phyloP scores from a whole-genome alignment of 306 rosid species.

The Ammopiptanthus mongolicus region DNA sequence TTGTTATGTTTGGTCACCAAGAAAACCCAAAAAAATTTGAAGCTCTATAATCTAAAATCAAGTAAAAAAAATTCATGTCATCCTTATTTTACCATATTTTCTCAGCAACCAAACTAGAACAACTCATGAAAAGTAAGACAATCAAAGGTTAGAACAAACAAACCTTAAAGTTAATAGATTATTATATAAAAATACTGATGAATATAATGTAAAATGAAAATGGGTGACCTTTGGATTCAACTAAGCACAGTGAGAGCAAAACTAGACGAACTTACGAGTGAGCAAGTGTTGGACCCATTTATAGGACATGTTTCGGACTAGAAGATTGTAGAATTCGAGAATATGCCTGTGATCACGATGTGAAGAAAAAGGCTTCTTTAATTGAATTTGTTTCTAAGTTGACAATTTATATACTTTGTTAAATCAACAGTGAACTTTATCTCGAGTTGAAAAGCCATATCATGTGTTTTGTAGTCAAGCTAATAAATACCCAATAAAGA shows the following conservation, averaged over 20 bases:
- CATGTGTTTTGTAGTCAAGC: no score
- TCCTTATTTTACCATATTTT: background rate
- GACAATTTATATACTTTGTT: no score
- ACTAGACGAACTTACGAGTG: background rate
- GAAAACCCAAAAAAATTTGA: background rate
- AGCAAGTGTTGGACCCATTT: background rate
- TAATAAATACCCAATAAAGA: no score
- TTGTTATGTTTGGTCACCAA: background rate
- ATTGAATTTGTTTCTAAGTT: no score
- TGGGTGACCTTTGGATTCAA: background rate
- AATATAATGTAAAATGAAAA: background rate
- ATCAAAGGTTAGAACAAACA: background rate
- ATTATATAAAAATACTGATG: background rate
- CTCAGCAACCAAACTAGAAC: background rate
- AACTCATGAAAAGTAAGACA: background rate
- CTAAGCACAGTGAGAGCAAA: background rate
- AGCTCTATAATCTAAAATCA: background rate
- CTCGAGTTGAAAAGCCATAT: background rate
- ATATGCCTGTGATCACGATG: background rate
- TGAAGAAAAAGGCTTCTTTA: no score
- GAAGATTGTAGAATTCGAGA: background rate
- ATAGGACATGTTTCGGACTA: background rate
- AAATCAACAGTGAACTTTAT: no score
- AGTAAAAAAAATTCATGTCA: background rate
- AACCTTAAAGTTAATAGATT: background rate